phyloP scores from a whole-genome alignment of 345 rosid genomes.

The Stellera chamaejasme region DNA sequence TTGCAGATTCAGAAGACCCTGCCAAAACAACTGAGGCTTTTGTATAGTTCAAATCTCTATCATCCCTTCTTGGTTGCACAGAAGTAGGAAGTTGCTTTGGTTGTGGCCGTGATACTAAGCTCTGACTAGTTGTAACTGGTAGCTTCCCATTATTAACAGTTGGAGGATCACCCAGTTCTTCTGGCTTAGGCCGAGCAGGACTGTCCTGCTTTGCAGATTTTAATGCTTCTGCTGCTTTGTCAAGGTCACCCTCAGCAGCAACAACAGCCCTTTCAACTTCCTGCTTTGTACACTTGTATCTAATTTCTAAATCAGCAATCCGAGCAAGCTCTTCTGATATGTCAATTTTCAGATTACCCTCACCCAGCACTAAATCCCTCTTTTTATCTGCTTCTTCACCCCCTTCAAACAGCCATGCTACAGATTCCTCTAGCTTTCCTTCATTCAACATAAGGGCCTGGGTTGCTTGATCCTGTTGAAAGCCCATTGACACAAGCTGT shows the following conservation, averaged over 20 bases:
- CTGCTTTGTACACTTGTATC: constrained; percentile 55
- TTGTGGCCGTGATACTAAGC: constrained; percentile 26
- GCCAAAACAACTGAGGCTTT: constrained; percentile 27
- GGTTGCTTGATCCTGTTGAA: constrained; percentile 74
- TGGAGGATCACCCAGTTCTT: constrained; percentile 51
- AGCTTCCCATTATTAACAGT: constrained; percentile 19
- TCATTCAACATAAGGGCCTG: constrained; percentile 80
- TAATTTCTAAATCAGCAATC: constrained; percentile 55
- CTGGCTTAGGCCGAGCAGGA: constrained; percentile 39
- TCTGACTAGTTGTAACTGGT: constrained; percentile 27
- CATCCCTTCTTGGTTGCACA: constrained; percentile 46
- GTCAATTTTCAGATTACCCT: constrained; percentile 65
- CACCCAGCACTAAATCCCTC: constrained; percentile 33
- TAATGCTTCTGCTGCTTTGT: constrained; percentile 49
- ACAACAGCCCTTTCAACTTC: constrained; percentile 82
- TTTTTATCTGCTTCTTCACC: constrained; percentile 53
- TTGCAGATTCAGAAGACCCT: constrained; percentile 27
- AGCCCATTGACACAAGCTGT: constrained; percentile 84
- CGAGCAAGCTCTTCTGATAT: constrained; percentile 79
- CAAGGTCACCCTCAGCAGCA: constrained; percentile 67
- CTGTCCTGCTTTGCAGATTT: constrained; percentile 41
- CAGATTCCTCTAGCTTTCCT: constrained; percentile 84
- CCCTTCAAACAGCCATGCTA: constrained; percentile 74
- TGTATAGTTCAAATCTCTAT: constrained; percentile 52
- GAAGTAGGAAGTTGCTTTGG: constrained; percentile 25